Evolutionary conservation across 768 basidiomycete genomes (phyloP).

Genomic region (Lactifluus echinatus): DNA sequence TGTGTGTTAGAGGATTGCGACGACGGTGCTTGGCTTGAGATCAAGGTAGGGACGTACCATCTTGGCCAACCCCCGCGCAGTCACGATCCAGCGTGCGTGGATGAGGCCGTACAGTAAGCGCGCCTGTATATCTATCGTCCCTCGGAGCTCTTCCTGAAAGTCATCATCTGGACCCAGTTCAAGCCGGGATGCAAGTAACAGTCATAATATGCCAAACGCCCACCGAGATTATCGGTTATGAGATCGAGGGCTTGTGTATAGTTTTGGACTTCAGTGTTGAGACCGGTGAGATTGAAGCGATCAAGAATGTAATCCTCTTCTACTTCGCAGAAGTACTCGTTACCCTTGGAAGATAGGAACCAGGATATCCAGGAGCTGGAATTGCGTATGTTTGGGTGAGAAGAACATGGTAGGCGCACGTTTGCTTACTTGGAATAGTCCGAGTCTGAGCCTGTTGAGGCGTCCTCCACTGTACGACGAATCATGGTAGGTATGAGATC

Average conservation of each 20-base stretch:
- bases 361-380: conserved; percentile 84
- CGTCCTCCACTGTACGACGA: conserved; percentile 61
- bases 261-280: conserved; percentile 93
- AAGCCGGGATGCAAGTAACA: neutral
- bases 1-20: too few species aligned
- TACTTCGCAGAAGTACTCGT: conserved; percentile 99
- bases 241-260: conserved; percentile 91
- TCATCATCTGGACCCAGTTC: conserved; percentile 62
- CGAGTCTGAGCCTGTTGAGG: conserved; percentile 89
- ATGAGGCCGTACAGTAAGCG: conserved; percentile 91
- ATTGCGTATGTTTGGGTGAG: conserved; percentile 11
- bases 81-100: conserved; percentile 95
- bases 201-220: conserved; percentile 22
- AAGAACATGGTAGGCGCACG: neutral
- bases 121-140: conserved; percentile 88
- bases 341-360: conserved; percentile 95
- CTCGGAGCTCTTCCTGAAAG: conserved; percentile 87
- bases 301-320: conserved; percentile 99
- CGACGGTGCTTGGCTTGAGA: neutral
- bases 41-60: conserved; percentile 53
- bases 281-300: conserved; percentile 94
- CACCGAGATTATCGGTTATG: conserved; percentile 92
- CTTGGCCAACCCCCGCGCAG: conserved; percentile 85
- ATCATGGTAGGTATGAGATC: conserved; percentile 24
- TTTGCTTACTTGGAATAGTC: conserved; percentile 84